These are phyloP conservation scores for Lipomyces orientalis DNA, from an alignment of 805 yeast genomes.

Conservation along the genomic window DNA sequence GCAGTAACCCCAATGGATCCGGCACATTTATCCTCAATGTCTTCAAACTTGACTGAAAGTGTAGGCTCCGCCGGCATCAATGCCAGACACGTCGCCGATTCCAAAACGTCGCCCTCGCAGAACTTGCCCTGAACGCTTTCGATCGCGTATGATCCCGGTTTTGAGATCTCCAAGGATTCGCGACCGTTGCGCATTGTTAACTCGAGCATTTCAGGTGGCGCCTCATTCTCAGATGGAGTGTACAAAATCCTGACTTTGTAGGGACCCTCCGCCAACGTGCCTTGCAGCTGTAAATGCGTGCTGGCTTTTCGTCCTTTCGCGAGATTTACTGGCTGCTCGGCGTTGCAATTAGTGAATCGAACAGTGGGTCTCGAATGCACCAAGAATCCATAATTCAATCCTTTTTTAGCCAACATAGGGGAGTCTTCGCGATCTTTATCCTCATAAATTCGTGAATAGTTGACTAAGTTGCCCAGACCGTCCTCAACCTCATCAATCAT, in stretches of 20 bases:
- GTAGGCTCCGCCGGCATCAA: conserved; percentile 64
- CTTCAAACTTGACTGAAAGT: conserved; percentile 52
- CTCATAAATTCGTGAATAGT: conserved; percentile 38
- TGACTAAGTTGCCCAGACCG: conserved; percentile 66
- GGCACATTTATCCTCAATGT: conserved; percentile 84
- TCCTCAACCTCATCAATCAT: conserved; percentile 64
- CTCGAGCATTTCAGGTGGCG: conserved; percentile 13
- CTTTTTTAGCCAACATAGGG: conserved; percentile 46
- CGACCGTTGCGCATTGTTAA: conserved; percentile 21
- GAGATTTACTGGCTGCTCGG: conserved; percentile 44
- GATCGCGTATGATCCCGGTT: conserved; percentile 72
- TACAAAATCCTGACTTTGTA: conserved; percentile 47
- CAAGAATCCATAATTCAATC: conserved; percentile 53
- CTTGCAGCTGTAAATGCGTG: conserved; percentile 38
- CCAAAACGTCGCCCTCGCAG: conserved; percentile 71
- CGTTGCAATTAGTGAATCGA: conserved; percentile 47
- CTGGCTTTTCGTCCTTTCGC: conserved; percentile 40
- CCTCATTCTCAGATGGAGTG: conserved; percentile 10
- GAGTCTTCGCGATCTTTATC: conserved; percentile 38
- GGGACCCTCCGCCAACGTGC: conserved; percentile 53
- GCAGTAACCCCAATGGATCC: conserved; percentile 88
- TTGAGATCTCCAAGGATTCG: conserved; percentile 48
- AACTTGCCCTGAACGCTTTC: conserved; percentile 59
- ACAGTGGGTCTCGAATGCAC: conserved; percentile 64
- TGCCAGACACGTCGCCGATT: conserved; percentile 59